Base-by-base conservation (phyloP, 345 rosid genomes). In the Salix exigua region DNA sequence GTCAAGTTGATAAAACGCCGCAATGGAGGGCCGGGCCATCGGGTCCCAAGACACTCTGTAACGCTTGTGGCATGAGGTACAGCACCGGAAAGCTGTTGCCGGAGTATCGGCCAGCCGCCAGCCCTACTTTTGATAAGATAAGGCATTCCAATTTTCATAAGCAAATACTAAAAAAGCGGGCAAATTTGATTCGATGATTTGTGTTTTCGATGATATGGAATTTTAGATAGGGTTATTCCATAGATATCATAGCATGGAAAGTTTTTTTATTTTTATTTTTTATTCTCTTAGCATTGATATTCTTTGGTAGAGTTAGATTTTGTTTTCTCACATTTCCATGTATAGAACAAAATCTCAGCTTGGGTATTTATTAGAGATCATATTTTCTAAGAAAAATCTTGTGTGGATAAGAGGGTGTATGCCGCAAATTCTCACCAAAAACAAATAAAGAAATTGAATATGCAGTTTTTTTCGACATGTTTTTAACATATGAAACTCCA, bases 81-180 rank as follows among this genome's bases (percentile, higher is more conserved):
- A 55, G 11, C 9, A 37, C 75, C 1, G 75, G 75, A 18, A 48
- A 67, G 50, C n/a, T 73, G 6, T 13, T 73, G 25, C 51, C 75
- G 30, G 75, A 58, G 53, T 73, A 73, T 21, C 67, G 75, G 23
- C 75, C 75, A 0, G 75, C 75, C 11, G 42, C 65, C 14, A 71
- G 74, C 46, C 74, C 74, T 13, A 33, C 31, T 17, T 71, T 71
- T 33, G 62, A 71, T 21, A 6, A 6, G 58, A n/a, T 4, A 26
- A 13, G 13, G 17, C 74, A 71, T 2, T 71, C 74, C 2, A 71
- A 71, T 71, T 53, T 55, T 55, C 74, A 53, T 71, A 71, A 55
- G 48, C 58, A 55, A 7, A 71, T 71, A 38, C 1, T 51, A 30
- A 53, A n/a, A 12, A 53, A 7, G 44, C 33, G 40, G 65, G 40